phyloP scores from a whole-genome alignment of 768 basidiomycete genomes.

The Pleurotus platypus region DNA sequence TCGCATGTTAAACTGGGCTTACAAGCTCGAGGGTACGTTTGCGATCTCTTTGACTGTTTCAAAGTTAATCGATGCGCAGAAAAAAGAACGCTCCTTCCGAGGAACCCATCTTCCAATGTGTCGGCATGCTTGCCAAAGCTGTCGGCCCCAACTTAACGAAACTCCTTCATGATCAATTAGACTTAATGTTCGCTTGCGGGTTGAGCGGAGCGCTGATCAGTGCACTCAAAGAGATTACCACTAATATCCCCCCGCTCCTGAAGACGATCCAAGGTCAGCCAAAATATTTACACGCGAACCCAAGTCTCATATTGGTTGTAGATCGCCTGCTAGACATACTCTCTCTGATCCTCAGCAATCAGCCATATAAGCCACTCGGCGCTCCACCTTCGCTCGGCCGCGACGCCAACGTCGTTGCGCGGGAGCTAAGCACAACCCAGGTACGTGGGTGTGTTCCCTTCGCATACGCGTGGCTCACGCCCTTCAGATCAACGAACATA shows the following conservation, averaged over 20 bases:
- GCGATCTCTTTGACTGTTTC: not conserved
- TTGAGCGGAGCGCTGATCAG: slow-evolving; percentile 85
- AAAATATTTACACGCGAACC: not conserved
- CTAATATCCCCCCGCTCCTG: slow-evolving; percentile 84
- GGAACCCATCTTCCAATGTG: slow-evolving; percentile 95
- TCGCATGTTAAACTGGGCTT: slow-evolving; percentile 85
- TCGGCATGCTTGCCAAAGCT: slow-evolving; percentile 92
- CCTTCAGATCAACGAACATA: slow-evolving; percentile 50
- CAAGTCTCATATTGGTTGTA: slow-evolving; percentile 21
- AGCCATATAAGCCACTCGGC: slow-evolving; percentile 84
- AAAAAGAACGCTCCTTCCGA: slow-evolving; percentile 92
- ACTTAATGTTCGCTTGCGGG: slow-evolving; percentile 94
- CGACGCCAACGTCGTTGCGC: slow-evolving; percentile 44
- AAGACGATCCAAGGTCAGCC: slow-evolving; percentile 84
- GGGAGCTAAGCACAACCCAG: slow-evolving; percentile 52
- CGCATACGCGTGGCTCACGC: not conserved
- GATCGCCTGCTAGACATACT: slow-evolving; percentile 89
- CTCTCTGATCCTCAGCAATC: slow-evolving; percentile 76
- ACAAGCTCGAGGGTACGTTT: slow-evolving; percentile 72
- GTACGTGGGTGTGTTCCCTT: slow-evolving; percentile 21
- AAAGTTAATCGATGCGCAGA: slow-evolving; percentile 23
- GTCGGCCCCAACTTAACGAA: slow-evolving; percentile 97
- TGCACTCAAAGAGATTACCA: slow-evolving; percentile 80
- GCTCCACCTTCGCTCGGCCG: slow-evolving; percentile 66
- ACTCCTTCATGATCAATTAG: slow-evolving; percentile 92